Evolutionary conservation across 2,329 filamentous ascomycete species (phyloP), one percentile per base, ranked within the genome.

Genomic region (Aspergillus pseudoglaucus): DNA sequence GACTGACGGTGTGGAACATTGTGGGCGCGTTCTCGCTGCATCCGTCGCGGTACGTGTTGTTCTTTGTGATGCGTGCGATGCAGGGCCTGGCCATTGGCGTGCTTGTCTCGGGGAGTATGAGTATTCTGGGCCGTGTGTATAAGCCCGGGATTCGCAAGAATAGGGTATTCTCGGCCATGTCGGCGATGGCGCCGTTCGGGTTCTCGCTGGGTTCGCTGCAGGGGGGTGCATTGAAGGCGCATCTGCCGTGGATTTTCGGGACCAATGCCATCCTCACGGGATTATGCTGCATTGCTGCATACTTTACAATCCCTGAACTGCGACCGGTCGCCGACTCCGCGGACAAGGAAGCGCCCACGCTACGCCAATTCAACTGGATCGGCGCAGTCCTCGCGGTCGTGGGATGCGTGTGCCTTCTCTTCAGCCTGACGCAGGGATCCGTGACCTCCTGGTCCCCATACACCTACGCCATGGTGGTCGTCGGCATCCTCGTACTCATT

Each of bases 391-490:
- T 70, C 3, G 78, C 78, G 4, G 69, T 80, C 5, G 64, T 66
- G 3, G 75, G 71, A 6, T 68, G 80, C 47, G 69, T 80, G 2
- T 68, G 79, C n/a, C 68, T 81, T 53, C 78, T 81, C 47, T 76
- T 81, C 45, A 75, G 77, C 0, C 76, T 77, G 64, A 81, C 80
- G 35, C 75, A 79, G 55, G 75, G 74, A 2, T 70, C 73, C 0
- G 67, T 74, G 1, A 72, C 73, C 4, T 69, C 72, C 0, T 79
- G 77, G 77, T 54, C 68, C 3, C 62, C 73, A 0, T 78, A 79
- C 56, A 71, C 76, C 12, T 74, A 72, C 52, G 64, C 70, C 1
- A 54, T 73, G 6, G 65, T 78, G 1, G 71, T 76, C 20, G 49
- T 79, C 3, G 75, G 75, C 3, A 42, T 76, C n/a, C 45, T 77